Evolutionary conservation across 257 asterid species (phyloP).

Genomic region (Nicotiana otophora): DNA sequence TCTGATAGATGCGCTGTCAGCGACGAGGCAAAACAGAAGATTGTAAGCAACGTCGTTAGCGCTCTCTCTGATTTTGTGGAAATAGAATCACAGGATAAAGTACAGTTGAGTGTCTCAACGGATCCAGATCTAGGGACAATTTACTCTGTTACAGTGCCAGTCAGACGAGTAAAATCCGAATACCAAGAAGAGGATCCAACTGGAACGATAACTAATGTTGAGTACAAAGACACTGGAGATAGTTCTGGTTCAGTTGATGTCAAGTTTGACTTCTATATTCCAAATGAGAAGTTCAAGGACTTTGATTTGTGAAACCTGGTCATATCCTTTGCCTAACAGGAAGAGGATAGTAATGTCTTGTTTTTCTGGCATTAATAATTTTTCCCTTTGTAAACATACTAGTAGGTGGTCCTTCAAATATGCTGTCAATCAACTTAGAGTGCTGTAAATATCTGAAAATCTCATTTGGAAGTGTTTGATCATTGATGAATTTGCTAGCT

Average conservation of each 20-base stretch:
- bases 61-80: conserved; percentile 85
- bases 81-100: conserved; percentile 92
- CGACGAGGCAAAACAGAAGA: conserved; percentile 91
- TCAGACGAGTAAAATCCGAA: conserved; percentile 54
- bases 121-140: conserved; percentile 87
- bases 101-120: conserved; percentile 77
- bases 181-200: conserved; percentile 71
- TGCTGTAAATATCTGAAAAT: conserved; percentile 6
- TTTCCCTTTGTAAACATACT: background rate
- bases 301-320: conserved; percentile 17
- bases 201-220: conserved; percentile 68
- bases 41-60: conserved; percentile 69
- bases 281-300: conserved; percentile 43
- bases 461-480: background rate
- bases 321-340: background rate
- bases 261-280: conserved; percentile 83
- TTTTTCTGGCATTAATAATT: background rate
- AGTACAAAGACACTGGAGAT: conserved; percentile 77
- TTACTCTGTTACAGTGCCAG: conserved; percentile 85
- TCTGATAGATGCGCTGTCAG: conserved; percentile 93
- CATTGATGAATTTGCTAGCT: background rate
- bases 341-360: background rate
- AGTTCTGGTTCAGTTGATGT: conserved; percentile 89
- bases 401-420: background rate
- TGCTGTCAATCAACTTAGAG: background rate